Conservation (phyloP, 1,284 basidiomycete genomes). For the Fomitopsis schrenkii region DNA sequence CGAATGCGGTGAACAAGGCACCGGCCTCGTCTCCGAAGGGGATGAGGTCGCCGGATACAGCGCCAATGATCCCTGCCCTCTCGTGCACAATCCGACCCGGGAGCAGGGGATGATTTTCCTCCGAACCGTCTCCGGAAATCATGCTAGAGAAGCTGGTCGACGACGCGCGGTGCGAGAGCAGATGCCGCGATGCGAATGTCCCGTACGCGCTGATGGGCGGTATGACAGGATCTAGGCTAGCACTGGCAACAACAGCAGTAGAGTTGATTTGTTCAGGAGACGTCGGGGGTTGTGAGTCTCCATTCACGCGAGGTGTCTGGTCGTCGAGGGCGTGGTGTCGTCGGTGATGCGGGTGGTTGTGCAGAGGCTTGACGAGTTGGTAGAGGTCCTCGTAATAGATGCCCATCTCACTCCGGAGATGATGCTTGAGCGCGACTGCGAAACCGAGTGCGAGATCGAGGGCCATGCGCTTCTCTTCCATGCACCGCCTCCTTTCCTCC, state of each 20-base stretch:
- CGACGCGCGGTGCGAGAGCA: background rate
- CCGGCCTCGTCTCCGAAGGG: background rate
- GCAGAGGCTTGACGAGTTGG: conserved; percentile 39
- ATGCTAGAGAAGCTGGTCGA: background rate
- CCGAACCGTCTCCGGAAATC: background rate
- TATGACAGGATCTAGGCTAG: conserved; percentile 27
- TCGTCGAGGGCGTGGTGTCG: conserved; percentile 5
- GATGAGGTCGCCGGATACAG: background rate
- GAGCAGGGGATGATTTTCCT: background rate
- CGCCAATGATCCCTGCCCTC: background rate
- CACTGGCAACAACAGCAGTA: background rate
- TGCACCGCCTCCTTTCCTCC: conserved; percentile 35
- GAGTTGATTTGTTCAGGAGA: background rate
- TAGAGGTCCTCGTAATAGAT: conserved; percentile 62
- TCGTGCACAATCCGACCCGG: background rate
- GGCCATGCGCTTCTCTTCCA: conserved; percentile 58
- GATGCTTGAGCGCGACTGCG: conserved; percentile 59
- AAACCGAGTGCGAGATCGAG: conserved; percentile 47
- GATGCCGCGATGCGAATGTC: conserved; percentile 29
- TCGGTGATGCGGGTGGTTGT: conserved; percentile 18
- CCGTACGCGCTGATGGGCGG: conserved; percentile 49
- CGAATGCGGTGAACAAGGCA: background rate
- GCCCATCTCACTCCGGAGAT: conserved; percentile 54
- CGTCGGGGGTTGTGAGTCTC: background rate
- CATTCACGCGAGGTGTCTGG: background rate